These are phyloP conservation scores for Coemansia sp. DNA, from an alignment of 192 early-diverging fungal species.

Conservation along the genomic window DNA sequence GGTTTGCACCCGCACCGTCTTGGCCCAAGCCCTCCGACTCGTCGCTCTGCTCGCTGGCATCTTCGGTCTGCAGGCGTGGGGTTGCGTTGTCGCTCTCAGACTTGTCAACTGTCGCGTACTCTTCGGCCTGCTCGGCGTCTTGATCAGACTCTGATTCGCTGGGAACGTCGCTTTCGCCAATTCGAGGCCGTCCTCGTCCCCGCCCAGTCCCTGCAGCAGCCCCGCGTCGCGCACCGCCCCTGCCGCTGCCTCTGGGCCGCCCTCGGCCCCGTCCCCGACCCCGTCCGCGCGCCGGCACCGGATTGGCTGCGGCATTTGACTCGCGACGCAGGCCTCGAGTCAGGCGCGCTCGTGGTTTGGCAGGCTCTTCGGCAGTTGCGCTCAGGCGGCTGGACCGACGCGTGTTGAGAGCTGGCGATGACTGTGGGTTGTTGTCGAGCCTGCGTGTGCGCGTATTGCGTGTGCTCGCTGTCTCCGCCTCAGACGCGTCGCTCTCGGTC, in stretches of 20 bases:
- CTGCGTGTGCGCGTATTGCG: slow-evolving; percentile 23
- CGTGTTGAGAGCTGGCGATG: slow-evolving; percentile 34
- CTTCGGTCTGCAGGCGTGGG: background rate
- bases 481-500: slow-evolving; percentile 19
- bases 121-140: slow-evolving; percentile 5
- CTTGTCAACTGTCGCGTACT: background rate
- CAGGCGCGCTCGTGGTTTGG: slow-evolving; percentile 31
- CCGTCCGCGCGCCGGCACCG: slow-evolving; percentile 8
- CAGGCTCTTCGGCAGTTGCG: slow-evolving; percentile 19
- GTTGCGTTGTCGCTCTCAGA: slow-evolving; percentile 4
- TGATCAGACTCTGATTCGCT: slow-evolving; percentile 9
- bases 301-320: background rate
- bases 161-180: background rate
- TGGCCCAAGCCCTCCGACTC: background rate
- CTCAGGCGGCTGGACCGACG: slow-evolving; percentile 34
- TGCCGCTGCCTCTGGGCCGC: background rate
- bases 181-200: background rate
- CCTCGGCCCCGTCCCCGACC: slow-evolving; percentile 19
- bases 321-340: slow-evolving; percentile 31
- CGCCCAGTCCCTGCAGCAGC: background rate
- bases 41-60: background rate
- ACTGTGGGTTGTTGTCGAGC: slow-evolving; percentile 6
- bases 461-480: slow-evolving; percentile 15
- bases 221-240: background rate
- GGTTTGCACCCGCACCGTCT: slow-evolving; percentile 6